Evolutionary conservation across 176 grass and related monocot genomes (phyloP).

Genomic region (Zea mays): Zm-B73-REFERENCE-NAM-5.0 NC_050097.1:1948001-1948500

Average conservation of each 20-base stretch:
- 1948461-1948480: not conserved
- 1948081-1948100: not conserved
- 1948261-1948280: not conserved
- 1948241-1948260: not conserved
- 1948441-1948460: not conserved
- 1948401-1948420: not conserved
- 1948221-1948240: not conserved
- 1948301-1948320: not conserved
- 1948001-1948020: not conserved
- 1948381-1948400: conserved; percentile 11
- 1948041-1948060: not conserved
- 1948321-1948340: not conserved
- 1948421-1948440: not conserved
- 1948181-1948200: not conserved
- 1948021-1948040: not conserved
- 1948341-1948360: not conserved
- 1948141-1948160: not conserved
- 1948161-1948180: not conserved
- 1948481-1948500: conserved; percentile 12
- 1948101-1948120: not conserved
- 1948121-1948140: no score
- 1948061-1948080: not conserved
- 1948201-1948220: not conserved
- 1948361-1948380: not conserved
- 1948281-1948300: not conserved